These are phyloP conservation scores for Rhizopus delemar DNA, from an alignment of 371 early-diverging fungal genomes.

Conservation along the genomic window DNA sequence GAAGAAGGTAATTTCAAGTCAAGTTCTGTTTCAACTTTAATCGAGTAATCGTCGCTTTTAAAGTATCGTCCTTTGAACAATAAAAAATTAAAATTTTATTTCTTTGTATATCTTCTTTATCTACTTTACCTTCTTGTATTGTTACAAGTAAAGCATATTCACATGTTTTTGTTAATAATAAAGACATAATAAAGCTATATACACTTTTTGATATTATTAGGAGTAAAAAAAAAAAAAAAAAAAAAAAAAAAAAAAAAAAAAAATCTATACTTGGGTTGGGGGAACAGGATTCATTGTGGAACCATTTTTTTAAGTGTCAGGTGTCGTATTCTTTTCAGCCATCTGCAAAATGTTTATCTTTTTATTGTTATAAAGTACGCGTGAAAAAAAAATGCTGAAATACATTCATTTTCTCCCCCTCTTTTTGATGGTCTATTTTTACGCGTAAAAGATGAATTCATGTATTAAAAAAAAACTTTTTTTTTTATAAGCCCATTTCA, in stretches of 20 bases:
- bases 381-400: no score
- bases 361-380: neutral
- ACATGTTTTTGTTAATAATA: constrained; percentile 51
- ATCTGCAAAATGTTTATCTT: neutral
- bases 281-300: constrained; percentile 60
- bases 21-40: constrained; percentile 40
- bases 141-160: constrained; percentile 51
- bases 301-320: constrained; percentile 19
- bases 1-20: constrained; percentile 45
- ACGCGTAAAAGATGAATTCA: no score
- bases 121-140: constrained; percentile 42
- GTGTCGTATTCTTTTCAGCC: neutral
- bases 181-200: constrained; percentile 31
- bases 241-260: neutral
- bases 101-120: constrained; percentile 10
- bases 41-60: constrained; percentile 13
- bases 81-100: constrained; percentile 6
- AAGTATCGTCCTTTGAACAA: constrained; percentile 38
- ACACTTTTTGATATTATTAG: neutral
- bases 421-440: no score
- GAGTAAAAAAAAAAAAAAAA: neutral
- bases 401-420: no score
- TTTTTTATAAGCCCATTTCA: no score
- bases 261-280: constrained; percentile 61
- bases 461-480: no score